phyloP scores from a whole-genome alignment of 2,329 filamentous ascomycete species.

The Coniella vitis region DNA sequence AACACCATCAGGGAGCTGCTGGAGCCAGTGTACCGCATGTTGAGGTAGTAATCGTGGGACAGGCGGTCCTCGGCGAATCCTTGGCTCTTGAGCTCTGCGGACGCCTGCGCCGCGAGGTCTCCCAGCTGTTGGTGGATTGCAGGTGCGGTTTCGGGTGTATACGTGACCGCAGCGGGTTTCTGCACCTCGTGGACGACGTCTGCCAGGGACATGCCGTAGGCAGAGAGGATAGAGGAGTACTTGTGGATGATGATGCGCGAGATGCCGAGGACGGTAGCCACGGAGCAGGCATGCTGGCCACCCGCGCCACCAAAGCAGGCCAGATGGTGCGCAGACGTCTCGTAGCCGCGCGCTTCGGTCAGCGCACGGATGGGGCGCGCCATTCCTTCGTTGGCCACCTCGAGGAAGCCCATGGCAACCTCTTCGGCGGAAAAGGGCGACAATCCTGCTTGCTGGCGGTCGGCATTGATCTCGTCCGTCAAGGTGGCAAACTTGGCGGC shows the following conservation, averaged over 20 bases:
- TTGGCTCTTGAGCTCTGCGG: constrained; percentile 31
- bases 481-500: constrained; percentile 28
- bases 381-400: constrained; percentile 68
- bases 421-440: constrained; percentile 19
- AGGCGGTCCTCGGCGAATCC: constrained; percentile 35
- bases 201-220: constrained; percentile 36
- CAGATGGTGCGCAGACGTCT: constrained; percentile 34
- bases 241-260: constrained; percentile 35
- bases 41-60: constrained; percentile 36
- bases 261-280: constrained; percentile 35
- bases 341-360: constrained; percentile 43
- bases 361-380: constrained; percentile 58
- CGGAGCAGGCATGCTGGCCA: constrained; percentile 48
- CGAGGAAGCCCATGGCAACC: constrained; percentile 61
- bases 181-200: constrained; percentile 29
- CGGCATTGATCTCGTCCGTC: constrained; percentile 29
- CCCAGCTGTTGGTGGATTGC: constrained; percentile 15
- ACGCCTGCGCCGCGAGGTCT: constrained; percentile 25
- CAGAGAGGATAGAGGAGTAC: constrained; percentile 34
- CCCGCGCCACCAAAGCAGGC: constrained; percentile 49
- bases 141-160: constrained; percentile 14
- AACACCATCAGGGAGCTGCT: constrained; percentile 37
- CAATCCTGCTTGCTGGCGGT: constrained; percentile 15
- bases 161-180: constrained; percentile 23
- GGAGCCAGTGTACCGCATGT: constrained; percentile 37